Conservation (phyloP, 441 rosid species). For the Populus hybrid region DNA sequence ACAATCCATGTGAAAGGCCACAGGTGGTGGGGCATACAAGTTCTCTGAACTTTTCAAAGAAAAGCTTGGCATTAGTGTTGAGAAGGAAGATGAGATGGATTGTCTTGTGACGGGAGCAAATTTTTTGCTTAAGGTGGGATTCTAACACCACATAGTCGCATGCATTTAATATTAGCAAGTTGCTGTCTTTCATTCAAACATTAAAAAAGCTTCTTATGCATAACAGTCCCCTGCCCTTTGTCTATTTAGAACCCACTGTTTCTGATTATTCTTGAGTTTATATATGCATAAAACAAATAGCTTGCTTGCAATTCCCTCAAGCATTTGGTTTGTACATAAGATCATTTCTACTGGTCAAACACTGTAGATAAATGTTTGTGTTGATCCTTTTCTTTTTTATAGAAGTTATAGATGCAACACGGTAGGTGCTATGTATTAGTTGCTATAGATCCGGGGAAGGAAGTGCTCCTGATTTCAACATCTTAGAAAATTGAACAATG, state of each 20-base stretch:
- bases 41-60: constrained; percentile 93
- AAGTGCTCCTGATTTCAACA: not conserved
- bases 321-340: not conserved
- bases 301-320: not conserved
- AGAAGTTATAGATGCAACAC: not conserved
- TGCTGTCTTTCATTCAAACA: not conserved
- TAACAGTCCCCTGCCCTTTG: not conserved
- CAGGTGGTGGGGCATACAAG: constrained; percentile 98
- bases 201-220: not conserved
- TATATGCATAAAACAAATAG: not conserved
- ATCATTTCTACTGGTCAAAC: not conserved
- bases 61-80: constrained; percentile 89
- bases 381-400: not conserved
- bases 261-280: not conserved
- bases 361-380: not conserved
- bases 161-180: not conserved
- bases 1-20: constrained; percentile 62
- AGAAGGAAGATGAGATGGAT: constrained; percentile 99
- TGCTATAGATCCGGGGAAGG: not conserved
- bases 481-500: not conserved
- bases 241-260: not conserved
- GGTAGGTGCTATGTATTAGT: not conserved
- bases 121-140: constrained; percentile 86
- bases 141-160: constrained; percentile 29
- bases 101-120: constrained; percentile 98